A percentile compares a stretch with the other conserved stretches of the same genome.
phyloP scores from a whole-genome alignment of 2,329 filamentous ascomycete species.

The Mollisiaceae sp. region DNA sequence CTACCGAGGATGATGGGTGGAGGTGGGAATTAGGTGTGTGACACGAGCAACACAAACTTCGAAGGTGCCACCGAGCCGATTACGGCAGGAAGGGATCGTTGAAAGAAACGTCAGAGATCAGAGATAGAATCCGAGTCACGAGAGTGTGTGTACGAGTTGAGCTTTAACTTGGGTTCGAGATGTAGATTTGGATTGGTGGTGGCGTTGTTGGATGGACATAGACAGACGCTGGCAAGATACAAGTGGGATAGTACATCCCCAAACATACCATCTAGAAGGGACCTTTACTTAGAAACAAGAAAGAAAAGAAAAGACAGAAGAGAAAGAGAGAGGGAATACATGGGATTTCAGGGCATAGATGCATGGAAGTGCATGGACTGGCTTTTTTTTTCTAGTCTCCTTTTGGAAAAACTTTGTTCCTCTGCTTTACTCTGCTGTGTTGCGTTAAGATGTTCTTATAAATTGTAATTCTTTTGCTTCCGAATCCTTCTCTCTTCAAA shows the following conservation, averaged over 20 bases:
- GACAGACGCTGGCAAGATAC: too few species aligned
- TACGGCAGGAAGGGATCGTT: too few species aligned
- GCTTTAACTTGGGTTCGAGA: not conserved
- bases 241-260: not conserved
- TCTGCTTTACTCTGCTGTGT: not conserved
- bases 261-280: not conserved
- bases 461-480: too few species aligned
- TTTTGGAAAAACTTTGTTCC: not conserved
- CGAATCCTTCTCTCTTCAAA: too few species aligned
- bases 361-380: not conserved
- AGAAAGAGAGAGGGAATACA: not conserved
- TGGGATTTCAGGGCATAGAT: not conserved
- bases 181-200: not conserved
- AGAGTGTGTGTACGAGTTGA: too few species aligned
- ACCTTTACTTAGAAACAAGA: not conserved
- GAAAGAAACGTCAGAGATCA: too few species aligned
- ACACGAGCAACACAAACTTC: too few species aligned
- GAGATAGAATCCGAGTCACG: too few species aligned
- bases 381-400: not conserved
- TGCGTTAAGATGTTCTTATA: too few species aligned
- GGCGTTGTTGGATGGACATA: too few species aligned
- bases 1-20: constrained; percentile 40
- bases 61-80: too few species aligned
- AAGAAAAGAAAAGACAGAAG: not conserved
- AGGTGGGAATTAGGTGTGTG: constrained; percentile 15